A percentile compares a stretch with the other conserved stretches of the same genome.
Evolutionary conservation across 495 filamentous ascomycete species (phyloP).

Genomic region (Hypomontagnella submonticulosa): DNA sequence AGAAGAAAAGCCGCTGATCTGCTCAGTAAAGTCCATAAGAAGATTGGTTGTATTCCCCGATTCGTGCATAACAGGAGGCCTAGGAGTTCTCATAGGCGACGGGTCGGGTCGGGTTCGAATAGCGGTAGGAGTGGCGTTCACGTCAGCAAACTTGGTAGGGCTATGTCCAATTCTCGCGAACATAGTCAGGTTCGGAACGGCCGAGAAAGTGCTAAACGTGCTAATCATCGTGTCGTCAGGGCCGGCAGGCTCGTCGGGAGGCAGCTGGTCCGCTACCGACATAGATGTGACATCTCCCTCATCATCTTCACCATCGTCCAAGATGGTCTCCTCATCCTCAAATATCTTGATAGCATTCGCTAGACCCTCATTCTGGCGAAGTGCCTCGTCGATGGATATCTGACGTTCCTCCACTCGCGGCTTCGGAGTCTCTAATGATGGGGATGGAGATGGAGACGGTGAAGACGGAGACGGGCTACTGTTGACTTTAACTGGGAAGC

Average conservation of each 20-base stretch:
- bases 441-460: slow-evolving; percentile 6
- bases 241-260: slow-evolving; percentile 51
- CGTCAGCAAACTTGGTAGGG: slow-evolving; percentile 56
- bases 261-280: slow-evolving; percentile 31
- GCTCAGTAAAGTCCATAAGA: slow-evolving; percentile 88
- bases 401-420: slow-evolving; percentile 49
- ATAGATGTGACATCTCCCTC: slow-evolving; percentile 43
- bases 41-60: slow-evolving; percentile 73
- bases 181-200: slow-evolving; percentile 87
- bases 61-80: slow-evolving; percentile 40
- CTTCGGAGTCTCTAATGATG: slow-evolving; percentile 40
- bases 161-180: slow-evolving; percentile 76
- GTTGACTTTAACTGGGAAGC: slow-evolving; percentile 64
- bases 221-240: slow-evolving; percentile 75
- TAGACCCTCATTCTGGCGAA: slow-evolving; percentile 54
- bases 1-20: slow-evolving; percentile 64
- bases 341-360: slow-evolving; percentile 63
- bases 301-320: slow-evolving; percentile 38
- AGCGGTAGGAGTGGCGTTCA: slow-evolving; percentile 46
- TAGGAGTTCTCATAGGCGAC: slow-evolving; percentile 71
- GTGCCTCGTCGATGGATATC: slow-evolving; percentile 56
- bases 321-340: slow-evolving; percentile 58
- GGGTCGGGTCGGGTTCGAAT: slow-evolving; percentile 26
- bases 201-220: slow-evolving; percentile 87
- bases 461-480: slow-evolving; percentile 42